Evolutionary conservation across 345 rosid species (phyloP), one percentile per base, ranked within the genome.

Genomic region (Moringa oleifera): DNA sequence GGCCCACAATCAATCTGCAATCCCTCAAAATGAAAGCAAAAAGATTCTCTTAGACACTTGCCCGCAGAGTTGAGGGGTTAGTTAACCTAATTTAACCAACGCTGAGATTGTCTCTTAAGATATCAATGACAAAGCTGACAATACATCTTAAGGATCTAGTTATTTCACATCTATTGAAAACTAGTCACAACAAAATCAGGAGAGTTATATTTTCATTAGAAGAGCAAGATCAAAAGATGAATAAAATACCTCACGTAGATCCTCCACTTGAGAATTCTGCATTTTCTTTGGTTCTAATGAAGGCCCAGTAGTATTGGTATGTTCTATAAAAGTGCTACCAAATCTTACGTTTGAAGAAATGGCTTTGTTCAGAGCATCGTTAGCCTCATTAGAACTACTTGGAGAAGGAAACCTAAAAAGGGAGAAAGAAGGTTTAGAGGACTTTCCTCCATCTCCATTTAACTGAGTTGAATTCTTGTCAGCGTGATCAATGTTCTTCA

Each of bases 161-260:
- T n/a, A 41, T 41, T 5, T 41, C 47, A 41, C 12, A 11, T 41
- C 17, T 8, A 28, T 28, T 41, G 9, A 7, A 41, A 1, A 41
- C 47, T 41, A 41, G 47, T 16, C 12, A 15, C 6, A 16, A 15
- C 47, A 41, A 41, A 41, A 41, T 4, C 47, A 15, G 47, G 5
- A 41, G 47, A 41, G 17, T 16, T 41, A 41, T 28, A 28, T 28
- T 3, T 28, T 28, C 5, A 28, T 28, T 28, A 28, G 8, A 28
- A 28, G 33, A 28, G 8, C 33, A 28, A 28, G 33, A 28, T 8
- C 28, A 9, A 37, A 51, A 64, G 25, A 64, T 23, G 36, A 55
- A 56, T 2, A 54, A 67, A 47, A 23, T 85, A 86, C 96, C 92
- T 76, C 69, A 20, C 63, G 51, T 20, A 47, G 53, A 66, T 57